Conservation (phyloP, 352 stramenopile species). For the Aphanomyces stellatus region DNA sequence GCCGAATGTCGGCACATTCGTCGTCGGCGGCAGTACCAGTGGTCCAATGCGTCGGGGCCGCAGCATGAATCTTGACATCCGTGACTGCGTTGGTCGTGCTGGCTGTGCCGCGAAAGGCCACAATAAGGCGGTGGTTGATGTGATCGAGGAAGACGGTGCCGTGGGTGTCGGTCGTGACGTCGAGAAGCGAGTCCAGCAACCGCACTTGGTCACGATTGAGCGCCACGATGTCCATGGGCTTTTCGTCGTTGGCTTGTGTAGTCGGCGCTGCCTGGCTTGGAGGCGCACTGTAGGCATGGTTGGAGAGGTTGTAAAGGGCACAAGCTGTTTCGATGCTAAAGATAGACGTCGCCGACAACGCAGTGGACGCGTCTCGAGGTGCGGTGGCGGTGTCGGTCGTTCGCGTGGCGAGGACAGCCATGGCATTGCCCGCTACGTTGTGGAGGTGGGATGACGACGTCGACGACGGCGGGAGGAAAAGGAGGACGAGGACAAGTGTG, state of each 20-base stretch:
- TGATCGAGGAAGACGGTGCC: constrained; percentile 1
- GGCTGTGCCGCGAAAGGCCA: constrained; percentile 2
- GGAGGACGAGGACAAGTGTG: constrained; percentile 5
- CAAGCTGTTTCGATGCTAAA: constrained; percentile 12
- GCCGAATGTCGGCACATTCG: background rate
- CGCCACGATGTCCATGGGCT: background rate
- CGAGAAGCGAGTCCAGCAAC: background rate
- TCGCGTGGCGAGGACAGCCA: background rate
- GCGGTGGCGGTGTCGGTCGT: background rate
- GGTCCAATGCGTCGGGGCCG: no score
- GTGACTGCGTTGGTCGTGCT: background rate
- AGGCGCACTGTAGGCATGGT: constrained; percentile 1
- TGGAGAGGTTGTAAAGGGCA: constrained; percentile 5
- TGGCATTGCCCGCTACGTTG: no score
- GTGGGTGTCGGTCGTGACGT: constrained; percentile 7
- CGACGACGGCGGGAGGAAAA: constrained; percentile 5
- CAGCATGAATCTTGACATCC: constrained; percentile 4
- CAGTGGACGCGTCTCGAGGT: no score
- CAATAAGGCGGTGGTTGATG: background rate
- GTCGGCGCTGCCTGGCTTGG: no score
- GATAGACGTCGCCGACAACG: no score
- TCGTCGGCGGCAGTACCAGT: no score
- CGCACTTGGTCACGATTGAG: background rate
- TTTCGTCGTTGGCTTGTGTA: background rate
- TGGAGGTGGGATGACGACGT: background rate